Evolutionary conservation across 345 rosid genomes (phyloP).

Genomic region (Aquilaria malaccensis): DNA sequence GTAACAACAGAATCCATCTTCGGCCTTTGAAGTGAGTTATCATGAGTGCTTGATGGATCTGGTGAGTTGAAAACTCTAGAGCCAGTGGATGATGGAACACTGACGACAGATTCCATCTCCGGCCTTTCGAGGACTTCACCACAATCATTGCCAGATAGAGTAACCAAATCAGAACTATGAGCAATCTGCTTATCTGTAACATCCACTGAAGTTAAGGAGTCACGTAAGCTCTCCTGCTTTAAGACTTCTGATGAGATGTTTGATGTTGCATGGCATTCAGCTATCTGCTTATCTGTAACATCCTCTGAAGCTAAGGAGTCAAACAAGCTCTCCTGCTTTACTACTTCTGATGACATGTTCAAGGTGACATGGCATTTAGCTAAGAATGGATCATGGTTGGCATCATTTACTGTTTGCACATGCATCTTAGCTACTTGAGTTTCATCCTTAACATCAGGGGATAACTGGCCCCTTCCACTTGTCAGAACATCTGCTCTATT

Average conservation of each 20-base stretch:
- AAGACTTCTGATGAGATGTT: conserved; percentile 19
- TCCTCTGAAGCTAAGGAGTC: conserved; percentile 23
- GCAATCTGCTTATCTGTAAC: conserved; percentile 21
- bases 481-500: too few species aligned
- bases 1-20: conserved; percentile 9
- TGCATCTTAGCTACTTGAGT: conserved; percentile 18
- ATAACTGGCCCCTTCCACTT: not conserved
- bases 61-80: conserved; percentile 14
- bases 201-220: conserved; percentile 24
- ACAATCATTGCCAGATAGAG: conserved; percentile 15
- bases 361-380: conserved; percentile 23
- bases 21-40: too few species aligned
- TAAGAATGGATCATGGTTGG: conserved; percentile 18
- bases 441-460: conserved; percentile 13
- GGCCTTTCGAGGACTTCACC: conserved; percentile 16
- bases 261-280: conserved; percentile 23
- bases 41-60: conserved; percentile 11
- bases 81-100: conserved; percentile 22
- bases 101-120: conserved; percentile 18
- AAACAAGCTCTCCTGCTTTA: conserved; percentile 13
- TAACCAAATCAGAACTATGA: conserved; percentile 32
- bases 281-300: conserved; percentile 21
- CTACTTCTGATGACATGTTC: conserved; percentile 18
- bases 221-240: conserved; percentile 14
- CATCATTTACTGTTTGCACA: conserved; percentile 9